Conservation (phyloP, 208 protist species). For the Trypanosoma congolense region DNA sequence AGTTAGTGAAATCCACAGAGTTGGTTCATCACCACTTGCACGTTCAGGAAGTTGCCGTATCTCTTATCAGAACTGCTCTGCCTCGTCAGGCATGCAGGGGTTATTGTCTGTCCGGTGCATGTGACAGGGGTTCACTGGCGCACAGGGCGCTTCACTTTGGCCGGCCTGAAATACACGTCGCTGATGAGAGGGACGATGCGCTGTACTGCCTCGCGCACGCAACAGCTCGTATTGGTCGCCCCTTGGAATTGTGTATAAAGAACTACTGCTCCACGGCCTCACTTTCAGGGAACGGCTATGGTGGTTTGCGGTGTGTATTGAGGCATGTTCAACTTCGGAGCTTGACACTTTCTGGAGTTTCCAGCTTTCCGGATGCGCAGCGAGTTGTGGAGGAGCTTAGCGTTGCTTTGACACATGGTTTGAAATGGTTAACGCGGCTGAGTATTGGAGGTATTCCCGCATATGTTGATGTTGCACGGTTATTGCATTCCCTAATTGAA, state of each 20-base stretch:
- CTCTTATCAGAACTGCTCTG: constrained; percentile 31
- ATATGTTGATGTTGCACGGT: constrained; percentile 12
- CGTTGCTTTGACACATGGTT: constrained; percentile 14
- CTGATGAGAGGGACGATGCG: constrained; percentile 43
- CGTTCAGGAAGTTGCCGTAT: constrained; percentile 32
- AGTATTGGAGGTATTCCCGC: constrained; percentile 14
- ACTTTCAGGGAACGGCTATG: constrained; percentile 30
- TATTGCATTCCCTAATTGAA: constrained; percentile 15
- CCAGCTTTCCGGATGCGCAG: constrained; percentile 33
- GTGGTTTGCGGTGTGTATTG: constrained; percentile 56
- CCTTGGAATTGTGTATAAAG: constrained; percentile 30
- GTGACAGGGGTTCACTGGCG: constrained; percentile 23
- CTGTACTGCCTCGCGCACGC: constrained; percentile 59
- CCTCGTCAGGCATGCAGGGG: constrained; percentile 34
- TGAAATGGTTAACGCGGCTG: constrained; percentile 17
- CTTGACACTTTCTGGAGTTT: constrained; percentile 32
- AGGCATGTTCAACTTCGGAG: constrained; percentile 35
- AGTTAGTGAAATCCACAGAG: constrained; percentile 6
- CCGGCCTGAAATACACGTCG: constrained; percentile 19
- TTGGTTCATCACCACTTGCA: constrained; percentile 7
- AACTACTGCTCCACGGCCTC: constrained; percentile 42
- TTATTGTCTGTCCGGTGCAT: constrained; percentile 51
- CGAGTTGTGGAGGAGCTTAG: constrained; percentile 41
- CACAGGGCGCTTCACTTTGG: constrained; percentile 32
- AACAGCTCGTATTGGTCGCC: constrained; percentile 32